Evolutionary conservation across 1,139 yeast species (phyloP).

Genomic region (Lodderomyces margitis): DNA sequence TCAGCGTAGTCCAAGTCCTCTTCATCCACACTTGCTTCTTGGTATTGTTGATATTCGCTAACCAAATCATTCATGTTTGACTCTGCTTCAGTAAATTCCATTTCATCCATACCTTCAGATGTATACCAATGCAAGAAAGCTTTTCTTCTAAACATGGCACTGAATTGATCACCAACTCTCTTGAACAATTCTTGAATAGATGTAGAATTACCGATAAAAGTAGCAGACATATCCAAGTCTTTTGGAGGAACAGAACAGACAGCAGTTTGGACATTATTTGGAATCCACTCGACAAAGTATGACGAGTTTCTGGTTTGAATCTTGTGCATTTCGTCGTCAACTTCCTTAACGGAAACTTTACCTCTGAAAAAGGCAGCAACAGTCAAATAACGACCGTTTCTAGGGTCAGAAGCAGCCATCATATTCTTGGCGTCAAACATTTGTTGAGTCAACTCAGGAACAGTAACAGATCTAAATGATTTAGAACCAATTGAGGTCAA

Average conservation of each 20-base stretch:
- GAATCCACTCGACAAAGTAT: slow-evolving; percentile 94
- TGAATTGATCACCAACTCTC: slow-evolving; percentile 86
- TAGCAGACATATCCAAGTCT: slow-evolving; percentile 84
- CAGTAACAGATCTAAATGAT: slow-evolving; percentile 79
- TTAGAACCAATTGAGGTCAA: slow-evolving; percentile 76
- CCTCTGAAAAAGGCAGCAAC: slow-evolving; percentile 95
- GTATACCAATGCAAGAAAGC: slow-evolving; percentile 97
- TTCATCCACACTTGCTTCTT: slow-evolving; percentile 72
- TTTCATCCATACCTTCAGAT: slow-evolving; percentile 92
- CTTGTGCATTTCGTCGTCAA: slow-evolving; percentile 87
- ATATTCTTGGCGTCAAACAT: slow-evolving; percentile 87
- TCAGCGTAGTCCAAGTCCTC: slow-evolving; percentile 68
- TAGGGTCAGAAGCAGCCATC: slow-evolving; percentile 96
- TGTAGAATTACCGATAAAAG: slow-evolving; percentile 89
- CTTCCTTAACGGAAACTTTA: slow-evolving; percentile 87
- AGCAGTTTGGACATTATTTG: slow-evolving; percentile 92
- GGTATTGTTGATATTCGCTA: slow-evolving; percentile 89
- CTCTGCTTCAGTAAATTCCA: slow-evolving; percentile 89
- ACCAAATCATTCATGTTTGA: slow-evolving; percentile 82
- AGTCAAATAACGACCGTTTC: slow-evolving; percentile 88
- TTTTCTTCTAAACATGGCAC: slow-evolving; percentile 89
- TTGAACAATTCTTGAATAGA: slow-evolving; percentile 88
- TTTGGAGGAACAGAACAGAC: slow-evolving; percentile 89
- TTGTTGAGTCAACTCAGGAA: slow-evolving; percentile 90
- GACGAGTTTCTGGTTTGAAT: slow-evolving; percentile 80